phyloP scores from a whole-genome alignment of 305 asterid genomes.

The Coffea humblotiana region DNA sequence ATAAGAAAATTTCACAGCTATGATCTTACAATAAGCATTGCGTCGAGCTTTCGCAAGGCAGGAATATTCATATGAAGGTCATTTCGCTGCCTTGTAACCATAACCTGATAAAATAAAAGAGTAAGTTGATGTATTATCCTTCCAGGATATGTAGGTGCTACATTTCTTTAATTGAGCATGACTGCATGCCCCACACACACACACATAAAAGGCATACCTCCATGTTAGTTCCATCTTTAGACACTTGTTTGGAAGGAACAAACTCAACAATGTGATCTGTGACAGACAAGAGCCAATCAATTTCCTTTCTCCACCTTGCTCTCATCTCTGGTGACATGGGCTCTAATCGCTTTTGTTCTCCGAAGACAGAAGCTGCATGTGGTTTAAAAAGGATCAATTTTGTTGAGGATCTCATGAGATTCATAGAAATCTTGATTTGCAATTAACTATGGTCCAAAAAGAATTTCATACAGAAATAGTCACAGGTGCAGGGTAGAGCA shows the following conservation, averaged over 20 bases:
- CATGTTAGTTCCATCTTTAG: conserved; percentile 68
- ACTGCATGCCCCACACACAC: neutral
- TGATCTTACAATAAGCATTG: conserved; percentile 72
- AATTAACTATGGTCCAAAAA: neutral
- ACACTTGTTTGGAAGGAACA: conserved; percentile 62
- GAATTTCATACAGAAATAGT: neutral
- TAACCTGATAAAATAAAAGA: conserved; percentile 44
- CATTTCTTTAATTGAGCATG: neutral
- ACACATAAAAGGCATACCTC: conserved; percentile 42
- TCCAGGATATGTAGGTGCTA: neutral
- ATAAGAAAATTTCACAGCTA: neutral
- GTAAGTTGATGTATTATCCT: neutral
- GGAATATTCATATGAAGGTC: conserved; percentile 92
- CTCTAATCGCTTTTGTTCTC: conserved; percentile 72
- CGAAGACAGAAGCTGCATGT: conserved; percentile 74
- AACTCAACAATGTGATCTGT: conserved; percentile 85
- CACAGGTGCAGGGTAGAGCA: neutral
- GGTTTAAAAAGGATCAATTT: neutral
- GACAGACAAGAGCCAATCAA: conserved; percentile 86
- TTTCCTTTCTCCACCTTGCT: conserved; percentile 74
- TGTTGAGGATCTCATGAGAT: neutral
- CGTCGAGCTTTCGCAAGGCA: conserved; percentile 72
- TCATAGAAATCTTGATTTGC: neutral
- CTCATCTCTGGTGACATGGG: conserved; percentile 70
- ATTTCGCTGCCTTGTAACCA: conserved; percentile 68